Conservation (phyloP, 805 yeast species). For the Cyberlindnera maclurae region DNA sequence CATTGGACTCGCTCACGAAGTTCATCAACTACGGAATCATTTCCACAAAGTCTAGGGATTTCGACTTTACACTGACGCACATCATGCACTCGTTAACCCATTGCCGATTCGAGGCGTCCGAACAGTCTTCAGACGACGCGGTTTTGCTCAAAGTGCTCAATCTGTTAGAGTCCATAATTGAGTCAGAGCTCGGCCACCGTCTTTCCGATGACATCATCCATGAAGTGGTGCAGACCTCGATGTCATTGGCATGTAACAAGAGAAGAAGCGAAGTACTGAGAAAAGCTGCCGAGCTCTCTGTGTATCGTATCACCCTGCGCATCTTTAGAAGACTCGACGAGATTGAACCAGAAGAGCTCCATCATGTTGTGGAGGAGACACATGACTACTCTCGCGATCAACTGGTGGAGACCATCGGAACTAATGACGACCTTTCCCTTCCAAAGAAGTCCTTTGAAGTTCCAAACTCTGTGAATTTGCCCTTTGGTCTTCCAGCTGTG, state of each 20-base stretch:
- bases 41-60: constrained; percentile 43
- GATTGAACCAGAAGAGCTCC: constrained; percentile 41
- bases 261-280: constrained; percentile 85
- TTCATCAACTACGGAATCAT: constrained; percentile 66
- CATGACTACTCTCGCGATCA: constrained; percentile 40
- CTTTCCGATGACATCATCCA: constrained; percentile 76
- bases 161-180: constrained; percentile 59
- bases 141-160: constrained; percentile 78
- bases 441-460: constrained; percentile 21
- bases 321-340: constrained; percentile 55
- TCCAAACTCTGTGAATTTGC: constrained; percentile 23
- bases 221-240: constrained; percentile 86
- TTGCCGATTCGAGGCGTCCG: constrained; percentile 93
- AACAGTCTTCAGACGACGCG: constrained; percentile 87
- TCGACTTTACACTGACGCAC: constrained; percentile 54
- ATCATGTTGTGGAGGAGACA: constrained; percentile 36
- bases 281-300: constrained; percentile 80
- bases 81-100: constrained; percentile 69
- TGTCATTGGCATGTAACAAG: constrained; percentile 88
- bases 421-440: constrained; percentile 40
- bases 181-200: constrained; percentile 55
- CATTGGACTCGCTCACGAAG: constrained; percentile 69
- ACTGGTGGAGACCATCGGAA: constrained; percentile 43
- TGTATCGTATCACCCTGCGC: constrained; percentile 59
- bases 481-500: constrained; percentile 70